phyloP scores from a whole-genome alignment of 306 rosid genomes.

The Lithocarpus polystachyus region DNA sequence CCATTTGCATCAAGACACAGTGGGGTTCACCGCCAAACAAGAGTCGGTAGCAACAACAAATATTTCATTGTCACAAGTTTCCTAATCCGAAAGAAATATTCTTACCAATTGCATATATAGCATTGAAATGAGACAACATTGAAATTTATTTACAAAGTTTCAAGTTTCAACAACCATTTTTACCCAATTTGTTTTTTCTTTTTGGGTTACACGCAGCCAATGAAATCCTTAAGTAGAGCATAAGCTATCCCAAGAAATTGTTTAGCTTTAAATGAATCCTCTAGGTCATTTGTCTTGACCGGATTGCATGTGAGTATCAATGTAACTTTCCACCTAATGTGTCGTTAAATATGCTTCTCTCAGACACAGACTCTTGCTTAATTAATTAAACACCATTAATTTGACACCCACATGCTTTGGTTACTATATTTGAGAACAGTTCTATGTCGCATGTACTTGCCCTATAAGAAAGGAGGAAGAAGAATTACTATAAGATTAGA shows the following conservation, averaged over 20 bases:
- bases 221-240: conserved; percentile 9
- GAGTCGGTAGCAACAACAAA: background rate
- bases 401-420: background rate
- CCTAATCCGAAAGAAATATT: background rate
- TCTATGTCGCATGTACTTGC: background rate
- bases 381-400: background rate
- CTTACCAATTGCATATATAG: background rate
- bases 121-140: background rate
- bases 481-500: background rate
- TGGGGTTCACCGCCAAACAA: background rate
- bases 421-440: background rate
- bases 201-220: background rate
- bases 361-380: background rate
- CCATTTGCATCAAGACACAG: background rate
- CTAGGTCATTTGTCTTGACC: background rate
- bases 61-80: background rate
- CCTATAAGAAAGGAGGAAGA: background rate
- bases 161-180: background rate
- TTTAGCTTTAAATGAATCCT: conserved; percentile 1
- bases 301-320: conserved; percentile 18
- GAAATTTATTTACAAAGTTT: background rate
- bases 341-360: background rate
- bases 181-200: background rate
- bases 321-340: conserved; percentile 28
- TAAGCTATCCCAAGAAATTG: conserved; percentile 14